phyloP scores from a whole-genome alignment of 805 yeast species.

The Candida berthetii region DNA sequence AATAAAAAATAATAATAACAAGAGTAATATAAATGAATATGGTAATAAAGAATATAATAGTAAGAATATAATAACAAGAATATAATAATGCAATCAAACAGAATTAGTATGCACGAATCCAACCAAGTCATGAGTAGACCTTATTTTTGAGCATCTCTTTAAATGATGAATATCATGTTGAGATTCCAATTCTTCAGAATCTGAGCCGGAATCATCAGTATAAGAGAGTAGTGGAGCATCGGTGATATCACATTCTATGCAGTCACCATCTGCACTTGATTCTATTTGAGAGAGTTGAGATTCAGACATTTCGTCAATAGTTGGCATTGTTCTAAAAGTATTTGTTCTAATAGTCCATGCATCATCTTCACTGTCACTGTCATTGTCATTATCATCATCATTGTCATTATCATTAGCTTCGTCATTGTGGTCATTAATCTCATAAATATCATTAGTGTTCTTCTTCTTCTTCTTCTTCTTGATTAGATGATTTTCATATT shows the following conservation, averaged over 20 bases:
- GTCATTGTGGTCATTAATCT: background rate
- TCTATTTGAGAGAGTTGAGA: background rate
- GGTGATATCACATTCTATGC: background rate
- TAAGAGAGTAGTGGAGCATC: background rate
- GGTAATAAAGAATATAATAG: background rate
- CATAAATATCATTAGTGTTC: background rate
- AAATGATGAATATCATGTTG: background rate
- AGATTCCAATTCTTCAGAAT: background rate
- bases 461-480: background rate
- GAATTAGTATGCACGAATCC: background rate
- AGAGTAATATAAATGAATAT: background rate
- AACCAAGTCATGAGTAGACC: background rate
- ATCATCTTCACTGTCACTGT: background rate
- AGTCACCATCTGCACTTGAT: background rate
- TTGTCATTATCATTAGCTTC: slow-evolving; percentile 1
- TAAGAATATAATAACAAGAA: no score
- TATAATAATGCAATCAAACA: background rate
- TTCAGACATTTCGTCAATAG: background rate
- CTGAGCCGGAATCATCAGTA: background rate
- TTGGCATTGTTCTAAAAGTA: background rate
- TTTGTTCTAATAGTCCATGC: background rate
- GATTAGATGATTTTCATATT: slow-evolving; percentile 1
- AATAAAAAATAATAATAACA: no score
- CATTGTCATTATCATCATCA: slow-evolving; percentile 1
- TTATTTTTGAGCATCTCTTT: background rate